Evolutionary conservation across 495 filamentous ascomycete species (phyloP), one percentile per base, ranked within the genome.

Genomic region (Jackrogersella multiformis): DNA sequence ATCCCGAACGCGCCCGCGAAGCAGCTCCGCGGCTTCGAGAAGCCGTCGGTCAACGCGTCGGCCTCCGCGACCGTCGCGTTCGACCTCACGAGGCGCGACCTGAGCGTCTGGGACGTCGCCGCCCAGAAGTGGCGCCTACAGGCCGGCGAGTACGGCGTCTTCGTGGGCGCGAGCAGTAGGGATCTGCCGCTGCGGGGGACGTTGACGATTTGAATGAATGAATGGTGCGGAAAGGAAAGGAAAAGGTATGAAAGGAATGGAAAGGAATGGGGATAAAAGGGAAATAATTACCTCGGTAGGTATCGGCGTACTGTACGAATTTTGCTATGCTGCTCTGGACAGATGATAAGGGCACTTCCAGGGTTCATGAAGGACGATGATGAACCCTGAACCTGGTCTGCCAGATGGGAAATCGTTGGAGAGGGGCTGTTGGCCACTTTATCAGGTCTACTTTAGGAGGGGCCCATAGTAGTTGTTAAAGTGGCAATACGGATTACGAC

Each of bases 11-110:
- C 42, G 59, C 88, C 88, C 0, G 74, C 82, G 4, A 75, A 81
- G 44, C 84, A 88, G 69, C 77, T 92, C n/a, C 75, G 89, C 2
- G 89, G 89, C 13, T 92, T 91, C 68, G 84, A 84, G 32, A 92
- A 92, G 76, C 71, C 82, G 18, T 73, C 66, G 20, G 45, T 89
- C 21, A 73, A 75, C 13, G 69, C 76, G 7, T 81, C 81, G 0
- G 55, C 73, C 32, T 76, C 69, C 18, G 73, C 69, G 32, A 79
- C 73, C 24, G 81, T 90, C 1, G 56, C 54, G 12, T 85, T 91
- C 68, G 69, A 75, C n/a, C 55, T 92, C 44, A 88, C 80, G 32
- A 78, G 88, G 39, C 79, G 86, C 42, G 89, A 91, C 66, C 55
- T 91, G 51, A 89, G 87, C 66, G 79, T 82, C 13, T 92, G 89